Evolutionary conservation across 805 yeast species (phyloP).

Genomic region (Spencermartinsiella europaea): DNA sequence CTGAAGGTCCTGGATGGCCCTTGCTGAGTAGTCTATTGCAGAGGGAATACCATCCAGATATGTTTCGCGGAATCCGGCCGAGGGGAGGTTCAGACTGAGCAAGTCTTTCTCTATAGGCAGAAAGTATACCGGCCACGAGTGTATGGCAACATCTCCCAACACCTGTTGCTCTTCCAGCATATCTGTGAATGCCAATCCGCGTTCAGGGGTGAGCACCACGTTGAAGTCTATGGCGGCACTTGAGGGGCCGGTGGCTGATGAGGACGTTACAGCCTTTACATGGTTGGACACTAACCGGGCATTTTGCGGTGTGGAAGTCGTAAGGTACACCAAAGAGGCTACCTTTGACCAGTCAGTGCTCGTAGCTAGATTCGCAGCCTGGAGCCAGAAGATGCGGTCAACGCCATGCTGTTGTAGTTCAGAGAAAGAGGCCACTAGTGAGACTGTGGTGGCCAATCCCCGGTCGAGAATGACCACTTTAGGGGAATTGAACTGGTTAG

Average conservation of each 20-base stretch:
- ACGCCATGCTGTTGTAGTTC: conserved; percentile 48
- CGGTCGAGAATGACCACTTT: conserved; percentile 41
- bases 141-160: conserved; percentile 38
- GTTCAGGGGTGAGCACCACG: conserved; percentile 25
- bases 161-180: conserved; percentile 35
- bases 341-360: conserved; percentile 7
- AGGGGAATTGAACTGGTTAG: conserved; percentile 9
- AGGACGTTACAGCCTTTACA: conserved; percentile 1
- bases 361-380: conserved; percentile 18
- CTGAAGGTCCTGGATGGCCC: conserved; percentile 44
- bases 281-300: conserved; percentile 16
- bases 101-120: conserved; percentile 40
- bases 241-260: neutral
- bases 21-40: conserved; percentile 45
- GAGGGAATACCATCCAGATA: conserved; percentile 43
- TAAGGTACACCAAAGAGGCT: conserved; percentile 24
- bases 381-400: conserved; percentile 44
- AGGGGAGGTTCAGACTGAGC: conserved; percentile 38
- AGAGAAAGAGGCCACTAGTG: conserved; percentile 52
- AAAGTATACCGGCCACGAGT: conserved; percentile 42
- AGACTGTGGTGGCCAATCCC: conserved; percentile 43
- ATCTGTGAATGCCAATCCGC: conserved; percentile 23
- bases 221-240: conserved; percentile 21
- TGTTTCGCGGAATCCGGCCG: conserved; percentile 37
- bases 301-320: conserved; percentile 20